Conservation (phyloP, 495 filamentous ascomycete genomes). For the Xanthoparmelia taractica region DNA sequence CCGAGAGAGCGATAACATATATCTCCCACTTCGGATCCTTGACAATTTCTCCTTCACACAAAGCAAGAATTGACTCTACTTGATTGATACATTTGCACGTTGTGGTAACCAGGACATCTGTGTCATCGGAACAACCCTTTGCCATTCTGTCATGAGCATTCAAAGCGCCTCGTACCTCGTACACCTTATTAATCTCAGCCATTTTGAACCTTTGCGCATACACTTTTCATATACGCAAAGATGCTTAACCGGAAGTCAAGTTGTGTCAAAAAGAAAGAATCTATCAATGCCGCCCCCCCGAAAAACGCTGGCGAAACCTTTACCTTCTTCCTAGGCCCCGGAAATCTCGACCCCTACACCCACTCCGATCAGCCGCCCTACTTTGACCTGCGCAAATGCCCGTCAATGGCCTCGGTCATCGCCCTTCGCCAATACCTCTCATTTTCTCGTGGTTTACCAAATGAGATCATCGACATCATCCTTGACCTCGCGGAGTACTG, state of each 20-base stretch:
- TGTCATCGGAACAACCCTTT: accelerated
- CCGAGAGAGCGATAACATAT: neutral
- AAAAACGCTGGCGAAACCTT: neutral
- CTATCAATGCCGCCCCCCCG: neutral
- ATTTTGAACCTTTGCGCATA: neutral
- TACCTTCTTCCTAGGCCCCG: neutral
- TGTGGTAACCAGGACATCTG: neutral
- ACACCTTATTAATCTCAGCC: neutral
- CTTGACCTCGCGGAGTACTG: constrained; percentile 67
- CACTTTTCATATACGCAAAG: neutral
- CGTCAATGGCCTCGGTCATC: constrained; percentile 1
- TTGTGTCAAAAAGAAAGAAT: neutral
- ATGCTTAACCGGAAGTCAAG: neutral
- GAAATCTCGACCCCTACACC: neutral
- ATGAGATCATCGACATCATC: constrained; percentile 59
- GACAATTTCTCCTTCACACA: neutral
- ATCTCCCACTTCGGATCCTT: neutral
- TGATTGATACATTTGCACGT: neutral
- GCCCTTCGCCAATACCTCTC: neutral
- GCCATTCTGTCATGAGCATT: neutral
- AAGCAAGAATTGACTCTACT: neutral
- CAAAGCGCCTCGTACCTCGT: neutral
- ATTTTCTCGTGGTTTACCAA: constrained; percentile 35
- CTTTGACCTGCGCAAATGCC: neutral
- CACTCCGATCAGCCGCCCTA: neutral